Evolutionary conservation across 2,329 filamentous ascomycete genomes (phyloP).

Genomic region (Pseudophaeomoniella oleicola): DNA sequence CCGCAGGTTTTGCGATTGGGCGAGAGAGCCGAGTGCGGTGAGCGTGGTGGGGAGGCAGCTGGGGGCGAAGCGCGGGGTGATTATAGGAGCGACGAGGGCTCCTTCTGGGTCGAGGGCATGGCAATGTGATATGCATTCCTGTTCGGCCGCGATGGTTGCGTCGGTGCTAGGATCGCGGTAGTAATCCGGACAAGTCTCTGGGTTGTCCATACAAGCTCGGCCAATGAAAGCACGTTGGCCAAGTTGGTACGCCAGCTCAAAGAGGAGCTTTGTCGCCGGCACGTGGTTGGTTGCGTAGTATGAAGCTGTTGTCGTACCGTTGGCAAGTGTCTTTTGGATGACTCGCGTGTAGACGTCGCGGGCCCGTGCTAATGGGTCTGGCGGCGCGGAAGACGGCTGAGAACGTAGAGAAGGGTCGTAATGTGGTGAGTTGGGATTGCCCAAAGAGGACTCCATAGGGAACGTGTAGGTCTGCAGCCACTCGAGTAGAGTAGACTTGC

Average conservation of each 20-base stretch:
- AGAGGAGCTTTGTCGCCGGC: slow-evolving; percentile 76
- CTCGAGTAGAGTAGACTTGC: slow-evolving; percentile 78
- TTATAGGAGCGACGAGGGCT: slow-evolving; percentile 56
- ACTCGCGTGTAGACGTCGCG: slow-evolving; percentile 61
- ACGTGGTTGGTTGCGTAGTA: slow-evolving; percentile 91
- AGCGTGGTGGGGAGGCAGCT: slow-evolving; percentile 43
- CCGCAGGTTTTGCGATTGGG: slow-evolving; percentile 38
- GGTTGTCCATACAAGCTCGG: slow-evolving; percentile 83
- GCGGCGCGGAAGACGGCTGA: neutral
- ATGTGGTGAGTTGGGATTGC: slow-evolving; percentile 14
- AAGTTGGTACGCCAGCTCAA: slow-evolving; percentile 60
- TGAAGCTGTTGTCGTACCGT: slow-evolving; percentile 87
- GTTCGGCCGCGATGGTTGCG: slow-evolving; percentile 41
- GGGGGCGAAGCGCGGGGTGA: slow-evolving; percentile 56
- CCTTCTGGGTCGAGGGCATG: slow-evolving; percentile 47
- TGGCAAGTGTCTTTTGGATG: slow-evolving; percentile 64
- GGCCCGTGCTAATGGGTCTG: slow-evolving; percentile 42
- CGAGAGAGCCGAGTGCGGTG: slow-evolving; percentile 47
- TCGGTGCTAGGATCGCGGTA: slow-evolving; percentile 62
- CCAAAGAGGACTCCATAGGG: slow-evolving; percentile 69
- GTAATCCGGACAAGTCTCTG: slow-evolving; percentile 50
- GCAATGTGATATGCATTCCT: slow-evolving; percentile 51
- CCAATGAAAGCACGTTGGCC: slow-evolving; percentile 88
- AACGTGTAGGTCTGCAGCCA: slow-evolving; percentile 96
- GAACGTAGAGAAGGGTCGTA: slow-evolving; percentile 10